Percentiles rank a stretch among this genome's conserved stretches.
Conservation (phyloP, 1,284 basidiomycete genomes). For the Salmacisia buchloeana region DNA sequence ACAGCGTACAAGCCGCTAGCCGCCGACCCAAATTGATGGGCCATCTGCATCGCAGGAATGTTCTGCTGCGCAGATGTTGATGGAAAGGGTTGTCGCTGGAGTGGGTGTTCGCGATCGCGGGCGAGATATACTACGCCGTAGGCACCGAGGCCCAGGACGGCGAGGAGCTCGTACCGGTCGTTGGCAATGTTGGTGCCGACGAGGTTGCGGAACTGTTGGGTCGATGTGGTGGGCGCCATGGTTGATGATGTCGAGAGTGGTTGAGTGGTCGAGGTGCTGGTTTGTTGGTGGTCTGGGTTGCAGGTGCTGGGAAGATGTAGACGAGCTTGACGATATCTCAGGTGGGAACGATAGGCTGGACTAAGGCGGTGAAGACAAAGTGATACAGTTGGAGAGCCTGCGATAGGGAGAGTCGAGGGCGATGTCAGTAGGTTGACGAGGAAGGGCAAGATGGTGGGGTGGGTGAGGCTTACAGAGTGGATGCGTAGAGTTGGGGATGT, state of each 20-base stretch:
- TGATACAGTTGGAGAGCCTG: no score
- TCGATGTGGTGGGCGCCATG: slow-evolving; percentile 1
- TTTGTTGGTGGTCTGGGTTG: no score
- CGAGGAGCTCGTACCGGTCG: slow-evolving; percentile 69
- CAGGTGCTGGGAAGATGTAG: no score
- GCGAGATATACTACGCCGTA: slow-evolving; percentile 87
- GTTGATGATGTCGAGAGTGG: not conserved
- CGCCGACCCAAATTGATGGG: slow-evolving; percentile 28
- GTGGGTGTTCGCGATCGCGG: slow-evolving; percentile 32
- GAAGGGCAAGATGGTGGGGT: no score
- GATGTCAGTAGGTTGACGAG: no score
- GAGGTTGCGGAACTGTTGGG: slow-evolving; percentile 39
- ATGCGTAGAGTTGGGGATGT: no score
- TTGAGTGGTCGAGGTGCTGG: no score
- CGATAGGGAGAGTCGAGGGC: no score
- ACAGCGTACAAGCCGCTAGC: slow-evolving; percentile 63
- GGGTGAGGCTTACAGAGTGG: no score
- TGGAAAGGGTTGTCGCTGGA: slow-evolving; percentile 29
- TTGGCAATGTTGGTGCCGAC: slow-evolving; percentile 52
- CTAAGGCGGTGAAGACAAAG: no score
- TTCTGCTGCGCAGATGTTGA: slow-evolving; percentile 14
- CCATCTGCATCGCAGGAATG: slow-evolving; percentile 17
- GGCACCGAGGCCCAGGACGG: slow-evolving; percentile 85
- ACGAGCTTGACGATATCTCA: no score
- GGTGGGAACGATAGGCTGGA: no score